Base-by-base conservation (phyloP, 2,329 filamentous ascomycete species). In the Beauveria scarabaeidicola region DNA sequence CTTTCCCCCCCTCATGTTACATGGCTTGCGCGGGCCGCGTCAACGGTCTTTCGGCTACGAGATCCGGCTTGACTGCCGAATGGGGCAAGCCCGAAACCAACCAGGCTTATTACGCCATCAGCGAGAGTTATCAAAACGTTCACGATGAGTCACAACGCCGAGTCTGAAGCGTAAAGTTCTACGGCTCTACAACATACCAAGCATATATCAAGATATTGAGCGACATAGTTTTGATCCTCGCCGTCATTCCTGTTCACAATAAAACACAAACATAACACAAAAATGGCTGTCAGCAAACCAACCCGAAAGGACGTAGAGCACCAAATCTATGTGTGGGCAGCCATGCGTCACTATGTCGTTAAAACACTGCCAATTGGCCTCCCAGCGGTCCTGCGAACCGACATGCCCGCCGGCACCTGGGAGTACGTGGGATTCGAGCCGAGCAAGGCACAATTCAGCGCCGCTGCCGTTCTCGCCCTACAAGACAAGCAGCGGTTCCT, bases 351-450 rank as follows among this genome's bases (percentile, higher is more conserved):
- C 36, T 58, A 58, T 21, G 19, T 44, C 38, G 32, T 58, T 8
- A 25, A 52, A 27, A 23, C 8, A 21, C 47, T 52, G 11, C 48
- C 56, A 3, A 46, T 36, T 13, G 52, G 58, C 8, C 58, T 47
- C 6, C 43, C 23, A 10, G 41, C 43, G 11, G 58, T 54, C 7
- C 44, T 54, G 8, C 58, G 58, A n/a, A 60, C 51, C 43, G 58
- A 60, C 25, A 47, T 29, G 51, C 50, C 51, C 13, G 52, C 41
- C 21, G 51, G 51, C 13, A 54, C 51, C 4, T 60, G 52, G 51
- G 58, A 60, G 44, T 54, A 50, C 17, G 43, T 60, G 2, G 43
- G 44, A n/a, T 43, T 60, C 21, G 52, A 60, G 52, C 58, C 58
- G 15, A 46, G 52, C n/a, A 11, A 25, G 29, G 32, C 27, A 13